Evolutionary conservation across 495 filamentous ascomycete genomes (phyloP), one percentile per base, ranked within the genome.

Genomic region (Niebla homalea): DNA sequence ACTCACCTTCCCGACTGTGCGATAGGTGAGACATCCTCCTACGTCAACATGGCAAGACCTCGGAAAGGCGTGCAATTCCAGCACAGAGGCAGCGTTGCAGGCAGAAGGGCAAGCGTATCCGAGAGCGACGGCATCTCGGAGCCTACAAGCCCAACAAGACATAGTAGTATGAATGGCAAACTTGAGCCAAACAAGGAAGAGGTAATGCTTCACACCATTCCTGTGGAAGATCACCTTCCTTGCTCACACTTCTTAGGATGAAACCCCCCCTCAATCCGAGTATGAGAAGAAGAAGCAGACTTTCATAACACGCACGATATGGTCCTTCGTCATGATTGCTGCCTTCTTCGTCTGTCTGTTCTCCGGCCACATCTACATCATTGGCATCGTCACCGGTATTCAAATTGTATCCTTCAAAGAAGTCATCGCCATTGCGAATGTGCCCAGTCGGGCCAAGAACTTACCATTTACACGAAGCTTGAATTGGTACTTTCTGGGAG

Each of bases 361-460:
- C 64, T 83, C 87, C 41, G 93, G 93, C 36, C 93, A 99, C 63
- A 88, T 99, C 62, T 99, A 97, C 69, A 82, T 99, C 56, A 84
- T 99, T 62, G 83, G 74, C 48, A 81, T 96, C 58, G 83, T 96
- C 39, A 95, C 92, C 32, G 85, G 81, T 22, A 75, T 99, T 23
- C 93, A 99, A 64, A 90, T 99, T 59, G 74, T 97, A 48, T 95
- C 89, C 12, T 99, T 97, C 77, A 97, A 97, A 70, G 93, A 99
- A 64, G 93, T 99, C 54, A 96, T 99, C 62, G 89, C 89, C 49
- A 99, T 99, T 58, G 84, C 92, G 56, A 93, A 89, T 65, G 86
- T 96, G 8, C 88, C 90, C 23, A 94, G 86, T 59, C 78, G 84
- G 53, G 89, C 89, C 53, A 83, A 89, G 66, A 87, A 90, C 62